Conservation (phyloP, 202 grass and related monocot genomes). For the Schoenoplectus tabernaemontani region DNA sequence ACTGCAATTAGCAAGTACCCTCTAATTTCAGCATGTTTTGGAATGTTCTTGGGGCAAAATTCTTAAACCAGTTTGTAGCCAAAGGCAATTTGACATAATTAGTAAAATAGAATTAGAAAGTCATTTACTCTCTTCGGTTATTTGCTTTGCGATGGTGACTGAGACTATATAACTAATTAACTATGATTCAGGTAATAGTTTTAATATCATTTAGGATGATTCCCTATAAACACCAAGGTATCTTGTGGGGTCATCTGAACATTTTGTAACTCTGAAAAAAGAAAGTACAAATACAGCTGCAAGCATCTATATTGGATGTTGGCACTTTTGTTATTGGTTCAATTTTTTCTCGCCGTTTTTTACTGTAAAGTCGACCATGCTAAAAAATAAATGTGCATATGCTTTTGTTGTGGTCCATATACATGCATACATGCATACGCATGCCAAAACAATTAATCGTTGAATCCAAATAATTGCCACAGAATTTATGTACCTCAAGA, state of each 20-base stretch:
- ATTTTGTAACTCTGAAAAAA: not conserved
- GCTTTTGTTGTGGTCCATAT: not conserved
- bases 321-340: not conserved
- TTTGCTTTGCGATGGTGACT: too few species aligned
- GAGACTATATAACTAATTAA: too few species aligned
- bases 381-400: not conserved
- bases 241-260: too few species aligned
- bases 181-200: too few species aligned
- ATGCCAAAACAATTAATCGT: not conserved
- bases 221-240: too few species aligned
- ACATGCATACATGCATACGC: not conserved
- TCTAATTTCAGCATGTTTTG: not conserved
- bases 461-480: not conserved
- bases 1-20: not conserved
- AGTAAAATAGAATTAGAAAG: not conserved
- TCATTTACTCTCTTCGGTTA: too few species aligned
- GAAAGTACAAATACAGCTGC: not conserved
- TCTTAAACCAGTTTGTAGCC: not conserved
- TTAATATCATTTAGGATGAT: too few species aligned
- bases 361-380: not conserved
- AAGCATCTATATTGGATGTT: not conserved
- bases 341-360: not conserved
- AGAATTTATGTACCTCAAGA: constrained; percentile 29
- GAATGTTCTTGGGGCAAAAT: not conserved
- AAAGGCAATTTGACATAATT: not conserved